Base-by-base conservation (phyloP, 2,329 filamentous ascomycete species). In the Diplodia sapinea region DNA sequence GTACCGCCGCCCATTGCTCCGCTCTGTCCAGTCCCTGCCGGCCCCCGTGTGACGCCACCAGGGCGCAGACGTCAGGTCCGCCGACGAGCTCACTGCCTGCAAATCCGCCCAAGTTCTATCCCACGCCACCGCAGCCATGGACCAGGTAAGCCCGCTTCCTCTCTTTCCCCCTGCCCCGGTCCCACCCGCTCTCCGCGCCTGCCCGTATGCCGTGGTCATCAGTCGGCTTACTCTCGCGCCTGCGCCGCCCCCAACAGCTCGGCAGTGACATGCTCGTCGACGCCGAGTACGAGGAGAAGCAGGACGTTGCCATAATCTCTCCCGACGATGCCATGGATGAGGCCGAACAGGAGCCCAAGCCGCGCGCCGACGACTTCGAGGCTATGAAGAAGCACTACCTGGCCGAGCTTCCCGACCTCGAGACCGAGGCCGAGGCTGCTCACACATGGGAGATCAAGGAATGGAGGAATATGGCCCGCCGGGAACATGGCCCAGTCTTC, bases 401-500 rank as follows among this genome's bases (percentile, higher is more conserved):
- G 68, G 88, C 89, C 12, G 88, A 90, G 66, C 82, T 93, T 57
- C 89, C 93, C 72, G 93, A 97, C 72, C 88, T 94, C 70, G 91
- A 93, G 75, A 89, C 90, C 40, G 85, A 94, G 70, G 89, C 89
- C 65, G 92, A 97, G 77, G 85, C 85, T 50, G 82, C 90, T 73
- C 79, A 91, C 79, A 97, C 93, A 74, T 99, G 95, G 95, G 88
- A 91, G 36, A 92, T 99, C 70, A 86, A 91, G 73, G 86, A 91
- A 70, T 99, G 94, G 94, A 86, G 91, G 71, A 85, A 82, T 47
- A 81, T 96, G 72, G 83, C 85, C 17, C 91, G 92, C 80, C 93
- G 91, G 77, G 90, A 95, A 74, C 93, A 96, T 82, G 93, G 95
- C 1, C 95, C 95, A 2, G 78, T 90, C 68, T 99, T 99, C 78